Percentiles rank a stretch among this genome's conserved stretches.
These are phyloP conservation scores for Orbilia ellipsospora DNA, from an alignment of 2,329 filamentous ascomycete genomes.

Conservation along the genomic window DNA sequence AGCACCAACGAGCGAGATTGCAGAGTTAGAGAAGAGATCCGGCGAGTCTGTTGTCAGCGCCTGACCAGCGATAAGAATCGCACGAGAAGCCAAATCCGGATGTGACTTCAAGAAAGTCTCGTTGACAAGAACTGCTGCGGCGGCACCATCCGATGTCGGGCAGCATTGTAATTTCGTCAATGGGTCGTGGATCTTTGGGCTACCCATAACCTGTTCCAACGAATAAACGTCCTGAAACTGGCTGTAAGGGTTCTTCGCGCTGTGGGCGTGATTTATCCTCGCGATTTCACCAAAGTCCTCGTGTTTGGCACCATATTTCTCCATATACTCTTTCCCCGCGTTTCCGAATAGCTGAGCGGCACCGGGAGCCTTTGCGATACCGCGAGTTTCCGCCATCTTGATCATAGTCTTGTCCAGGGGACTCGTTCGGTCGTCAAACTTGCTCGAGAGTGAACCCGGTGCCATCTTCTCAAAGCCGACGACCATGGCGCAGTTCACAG, in stretches of 20 bases:
- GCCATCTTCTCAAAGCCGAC: slow-evolving; percentile 99
- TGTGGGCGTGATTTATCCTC: slow-evolving; percentile 91
- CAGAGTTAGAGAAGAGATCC: slow-evolving; percentile 78
- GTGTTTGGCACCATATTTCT: slow-evolving; percentile 85
- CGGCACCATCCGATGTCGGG: slow-evolving; percentile 91
- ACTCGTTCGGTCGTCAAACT: slow-evolving; percentile 86
- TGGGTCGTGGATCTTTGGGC: slow-evolving; percentile 82
- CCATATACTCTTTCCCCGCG: slow-evolving; percentile 91
- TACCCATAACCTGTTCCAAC: slow-evolving; percentile 79
- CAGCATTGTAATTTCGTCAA: slow-evolving; percentile 99
- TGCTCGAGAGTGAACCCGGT: slow-evolving; percentile 82
- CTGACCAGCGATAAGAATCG: slow-evolving; percentile 90
- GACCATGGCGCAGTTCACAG: slow-evolving; percentile 87
- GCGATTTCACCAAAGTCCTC: slow-evolving; percentile 96
- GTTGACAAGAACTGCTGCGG: slow-evolving; percentile 87
- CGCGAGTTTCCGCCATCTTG: slow-evolving; percentile 86
- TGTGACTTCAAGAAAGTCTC: slow-evolving; percentile 86
- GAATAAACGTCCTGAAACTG: slow-evolving; percentile 95
- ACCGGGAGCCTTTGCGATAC: slow-evolving; percentile 81
- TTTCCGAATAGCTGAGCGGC: slow-evolving; percentile 97
- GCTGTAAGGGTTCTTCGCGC: slow-evolving; percentile 92
- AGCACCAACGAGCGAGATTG: slow-evolving; percentile 90
- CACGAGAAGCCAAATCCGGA: slow-evolving; percentile 82
- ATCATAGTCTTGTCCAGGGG: slow-evolving; percentile 77
- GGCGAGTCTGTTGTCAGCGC: slow-evolving; percentile 85